These are phyloP conservation scores for Neonectria coccinea DNA, from an alignment of 2,329 filamentous ascomycete species.

Conservation along the genomic window DNA sequence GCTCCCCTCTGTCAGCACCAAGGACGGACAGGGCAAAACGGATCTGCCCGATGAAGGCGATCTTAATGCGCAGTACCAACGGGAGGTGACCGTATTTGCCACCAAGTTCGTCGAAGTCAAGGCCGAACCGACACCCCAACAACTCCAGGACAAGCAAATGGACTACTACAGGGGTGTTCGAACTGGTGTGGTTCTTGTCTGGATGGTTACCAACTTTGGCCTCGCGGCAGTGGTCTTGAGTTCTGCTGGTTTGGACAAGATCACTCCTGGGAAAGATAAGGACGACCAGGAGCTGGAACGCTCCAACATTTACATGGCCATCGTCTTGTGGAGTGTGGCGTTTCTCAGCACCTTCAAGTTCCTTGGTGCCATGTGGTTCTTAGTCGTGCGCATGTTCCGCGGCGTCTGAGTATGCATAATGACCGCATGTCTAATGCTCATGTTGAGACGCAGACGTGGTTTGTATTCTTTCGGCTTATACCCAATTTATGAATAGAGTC, in stretches of 20 bases:
- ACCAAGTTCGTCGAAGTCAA: slow-evolving; percentile 80
- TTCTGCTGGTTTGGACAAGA: slow-evolving; percentile 81
- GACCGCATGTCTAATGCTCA: not conserved
- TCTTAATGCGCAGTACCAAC: slow-evolving; percentile 93
- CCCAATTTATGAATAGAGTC: slow-evolving; percentile 41
- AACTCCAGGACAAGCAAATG: slow-evolving; percentile 85
- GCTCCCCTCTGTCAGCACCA: slow-evolving; percentile 87
- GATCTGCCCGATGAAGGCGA: slow-evolving; percentile 96
- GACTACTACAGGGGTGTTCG: slow-evolving; percentile 99
- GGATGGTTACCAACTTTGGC: slow-evolving; percentile 97
- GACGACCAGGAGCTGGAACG: slow-evolving; percentile 64
- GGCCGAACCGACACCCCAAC: slow-evolving; percentile 65
- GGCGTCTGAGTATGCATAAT: slow-evolving; percentile 62
- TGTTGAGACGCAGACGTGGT: slow-evolving; percentile 7
- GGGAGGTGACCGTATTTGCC: slow-evolving; percentile 80
- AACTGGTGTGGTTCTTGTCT: slow-evolving; percentile 89
- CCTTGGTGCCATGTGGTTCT: slow-evolving; percentile 88
- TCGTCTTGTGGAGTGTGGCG: slow-evolving; percentile 91
- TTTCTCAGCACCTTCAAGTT: slow-evolving; percentile 88
- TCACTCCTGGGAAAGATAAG: slow-evolving; percentile 58
- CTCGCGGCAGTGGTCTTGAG: slow-evolving; percentile 88
- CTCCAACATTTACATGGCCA: slow-evolving; percentile 84
- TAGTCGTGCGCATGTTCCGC: slow-evolving; percentile 88
- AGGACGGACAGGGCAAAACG: slow-evolving; percentile 90
- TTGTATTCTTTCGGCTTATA: slow-evolving; percentile 42